Evolutionary conservation across 345 rosid genomes (phyloP).

Genomic region (Euphorbia lathyris): DNA sequence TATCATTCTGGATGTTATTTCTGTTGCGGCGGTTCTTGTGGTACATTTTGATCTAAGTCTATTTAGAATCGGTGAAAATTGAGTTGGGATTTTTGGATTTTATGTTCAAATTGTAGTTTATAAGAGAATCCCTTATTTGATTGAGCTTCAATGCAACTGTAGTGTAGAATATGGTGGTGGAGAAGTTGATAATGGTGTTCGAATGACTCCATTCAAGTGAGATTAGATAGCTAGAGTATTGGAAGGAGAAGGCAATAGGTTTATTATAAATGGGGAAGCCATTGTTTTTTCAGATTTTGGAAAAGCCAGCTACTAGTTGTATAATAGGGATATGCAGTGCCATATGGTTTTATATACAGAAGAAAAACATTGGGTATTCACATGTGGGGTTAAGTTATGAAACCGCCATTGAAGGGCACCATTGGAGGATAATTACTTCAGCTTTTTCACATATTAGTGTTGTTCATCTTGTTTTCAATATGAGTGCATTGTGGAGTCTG

Average conservation of each 20-base stretch:
- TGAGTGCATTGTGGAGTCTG: conserved; percentile 99
- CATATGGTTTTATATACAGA: conserved; percentile 86
- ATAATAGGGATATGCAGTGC: conserved; percentile 64
- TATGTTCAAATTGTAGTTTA: not conserved
- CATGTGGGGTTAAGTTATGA: conserved; percentile 94
- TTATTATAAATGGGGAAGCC: conserved; percentile 68
- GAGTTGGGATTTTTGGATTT: not conserved
- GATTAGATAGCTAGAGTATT: not conserved
- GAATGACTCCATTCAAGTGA: not conserved
- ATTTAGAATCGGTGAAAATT: conserved; percentile 8
- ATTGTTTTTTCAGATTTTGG: conserved; percentile 69
- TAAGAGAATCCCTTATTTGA: not conserved
- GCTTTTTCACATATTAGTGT: conserved; percentile 93
- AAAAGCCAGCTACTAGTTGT: conserved; percentile 86
- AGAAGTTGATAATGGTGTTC: not conserved
- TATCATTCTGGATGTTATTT: not conserved
- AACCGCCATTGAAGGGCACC: conserved; percentile 70
- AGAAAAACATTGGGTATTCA: conserved; percentile 81
- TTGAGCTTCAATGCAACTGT: not conserved
- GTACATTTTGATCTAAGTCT: conserved; percentile 1
- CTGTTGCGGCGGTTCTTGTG: too few relatives aligned
- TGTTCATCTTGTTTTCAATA: conserved; percentile 88
- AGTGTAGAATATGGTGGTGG: not conserved
- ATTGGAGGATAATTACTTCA: conserved; percentile 94
- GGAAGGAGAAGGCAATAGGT: not conserved